These are phyloP conservation scores for Lecanicillium sp. DNA, from an alignment of 2,329 filamentous ascomycete species.

Conservation along the genomic window DNA sequence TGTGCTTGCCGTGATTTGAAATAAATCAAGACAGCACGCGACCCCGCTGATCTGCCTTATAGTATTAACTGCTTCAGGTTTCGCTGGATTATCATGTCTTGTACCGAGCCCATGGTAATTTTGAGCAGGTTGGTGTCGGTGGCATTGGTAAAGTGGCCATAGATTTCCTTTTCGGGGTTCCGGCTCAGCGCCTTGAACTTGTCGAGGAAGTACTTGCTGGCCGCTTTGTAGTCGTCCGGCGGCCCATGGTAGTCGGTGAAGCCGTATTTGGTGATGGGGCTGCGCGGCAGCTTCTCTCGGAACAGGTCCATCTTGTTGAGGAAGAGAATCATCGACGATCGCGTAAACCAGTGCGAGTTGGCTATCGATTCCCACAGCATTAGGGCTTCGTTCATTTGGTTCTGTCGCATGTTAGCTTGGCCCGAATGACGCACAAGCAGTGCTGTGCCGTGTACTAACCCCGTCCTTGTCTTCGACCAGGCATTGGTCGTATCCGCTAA, in stretches of 20 bases:
- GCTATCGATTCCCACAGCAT: conserved; percentile 84
- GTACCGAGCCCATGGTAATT: conserved; percentile 79
- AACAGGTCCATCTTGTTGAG: conserved; percentile 86
- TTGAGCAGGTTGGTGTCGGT: conserved; percentile 70
- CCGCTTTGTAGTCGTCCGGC: conserved; percentile 64
- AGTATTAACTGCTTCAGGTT: conserved; percentile 75
- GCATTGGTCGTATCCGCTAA: conserved; percentile 95
- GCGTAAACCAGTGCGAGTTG: conserved; percentile 81
- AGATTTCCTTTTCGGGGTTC: conserved; percentile 57
- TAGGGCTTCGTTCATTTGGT: conserved; percentile 85
- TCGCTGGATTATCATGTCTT: conserved; percentile 83
- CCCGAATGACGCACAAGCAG: too few relatives aligned
- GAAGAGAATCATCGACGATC: conserved; percentile 76
- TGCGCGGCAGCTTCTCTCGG: conserved; percentile 65
- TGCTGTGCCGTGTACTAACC: too few relatives aligned
- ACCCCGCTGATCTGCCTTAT: conserved; percentile 28
- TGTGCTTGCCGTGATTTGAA: too few relatives aligned
- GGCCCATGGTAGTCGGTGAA: conserved; percentile 76
- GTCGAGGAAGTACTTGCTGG: conserved; percentile 75
- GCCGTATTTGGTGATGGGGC: conserved; percentile 65
- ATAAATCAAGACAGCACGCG: background rate
- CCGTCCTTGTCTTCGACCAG: conserved; percentile 94
- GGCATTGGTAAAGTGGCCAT: conserved; percentile 57
- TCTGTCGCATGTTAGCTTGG: conserved; percentile 41
- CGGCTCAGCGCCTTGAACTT: conserved; percentile 74